Evolutionary conservation across 352 stramenopile species (phyloP).

Genomic region (Pythium phragmitis): DNA sequence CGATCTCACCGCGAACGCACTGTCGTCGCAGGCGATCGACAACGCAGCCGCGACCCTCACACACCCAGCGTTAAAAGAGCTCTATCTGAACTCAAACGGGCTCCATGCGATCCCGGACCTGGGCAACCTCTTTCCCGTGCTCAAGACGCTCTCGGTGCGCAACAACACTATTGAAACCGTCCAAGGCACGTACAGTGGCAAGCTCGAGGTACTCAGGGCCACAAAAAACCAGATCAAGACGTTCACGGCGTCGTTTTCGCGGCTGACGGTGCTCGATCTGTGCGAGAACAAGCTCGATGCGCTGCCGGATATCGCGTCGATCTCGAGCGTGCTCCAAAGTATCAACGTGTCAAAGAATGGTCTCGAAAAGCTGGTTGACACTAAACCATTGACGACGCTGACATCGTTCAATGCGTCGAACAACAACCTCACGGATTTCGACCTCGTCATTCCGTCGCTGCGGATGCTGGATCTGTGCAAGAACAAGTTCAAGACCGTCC

Average conservation of each 20-base stretch:
- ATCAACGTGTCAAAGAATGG: slow-evolving; percentile 23
- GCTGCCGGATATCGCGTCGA: slow-evolving; percentile 9
- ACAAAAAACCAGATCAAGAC: slow-evolving; percentile 22
- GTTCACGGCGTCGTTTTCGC: slow-evolving; percentile 23
- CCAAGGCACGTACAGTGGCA: slow-evolving; percentile 14
- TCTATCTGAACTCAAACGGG: slow-evolving; percentile 17
- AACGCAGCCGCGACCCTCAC: background rate
- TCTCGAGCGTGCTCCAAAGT: slow-evolving; percentile 13
- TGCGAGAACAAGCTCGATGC: slow-evolving; percentile 22
- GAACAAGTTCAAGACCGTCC: slow-evolving; percentile 18
- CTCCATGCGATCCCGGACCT: slow-evolving; percentile 18
- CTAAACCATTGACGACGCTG: slow-evolving; percentile 2
- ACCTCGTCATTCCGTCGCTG: slow-evolving; percentile 9
- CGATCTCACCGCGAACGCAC: slow-evolving; percentile 16
- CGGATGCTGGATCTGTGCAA: slow-evolving; percentile 18
- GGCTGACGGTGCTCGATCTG: slow-evolving; percentile 18
- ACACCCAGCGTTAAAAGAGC: slow-evolving; percentile 16
- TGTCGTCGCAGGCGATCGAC: slow-evolving; percentile 15
- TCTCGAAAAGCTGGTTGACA: slow-evolving; percentile 2
- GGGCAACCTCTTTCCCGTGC: slow-evolving; percentile 17
- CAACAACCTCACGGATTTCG: slow-evolving; percentile 15
- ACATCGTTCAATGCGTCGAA: slow-evolving; percentile 19
- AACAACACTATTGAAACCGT: slow-evolving; percentile 26
- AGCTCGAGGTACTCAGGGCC: slow-evolving; percentile 9
- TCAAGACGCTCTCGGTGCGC: slow-evolving; percentile 19